A percentile compares a stretch with the other conserved stretches of the same genome.
phyloP scores from a whole-genome alignment of 2,329 filamentous ascomycete genomes.

The Fusarium kyushuense region DNA sequence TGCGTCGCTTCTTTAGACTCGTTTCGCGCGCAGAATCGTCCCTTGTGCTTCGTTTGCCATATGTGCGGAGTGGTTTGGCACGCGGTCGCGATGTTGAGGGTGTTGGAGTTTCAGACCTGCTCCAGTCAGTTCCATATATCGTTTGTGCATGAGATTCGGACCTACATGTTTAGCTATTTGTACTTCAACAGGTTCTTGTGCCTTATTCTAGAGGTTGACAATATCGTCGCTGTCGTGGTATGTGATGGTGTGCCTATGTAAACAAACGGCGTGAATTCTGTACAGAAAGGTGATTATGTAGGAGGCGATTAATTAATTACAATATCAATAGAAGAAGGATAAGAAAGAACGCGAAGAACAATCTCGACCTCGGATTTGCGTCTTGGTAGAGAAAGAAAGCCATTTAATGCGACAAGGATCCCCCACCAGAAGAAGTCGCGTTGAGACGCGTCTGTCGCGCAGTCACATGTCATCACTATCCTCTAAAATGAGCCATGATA shows the following conservation, averaged over 20 bases:
- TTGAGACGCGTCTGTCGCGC: constrained; percentile 31
- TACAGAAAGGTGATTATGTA: neutral
- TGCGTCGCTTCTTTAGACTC: constrained; percentile 45
- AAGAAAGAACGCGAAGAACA: neutral
- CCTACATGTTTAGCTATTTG: neutral
- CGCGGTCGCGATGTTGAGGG: constrained; percentile 46
- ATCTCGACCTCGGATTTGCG: neutral
- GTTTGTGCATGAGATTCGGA: constrained; percentile 1
- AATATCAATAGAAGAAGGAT: neutral
- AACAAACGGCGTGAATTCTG: fast-evolving
- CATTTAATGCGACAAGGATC: constrained; percentile 5
- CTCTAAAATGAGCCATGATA: constrained; percentile 28
- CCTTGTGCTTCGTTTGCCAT: constrained; percentile 53
- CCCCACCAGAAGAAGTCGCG: constrained; percentile 37
- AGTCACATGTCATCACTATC: constrained; percentile 29
- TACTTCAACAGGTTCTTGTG: constrained; percentile 19
- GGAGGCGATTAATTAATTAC: neutral
- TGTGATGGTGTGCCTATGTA: neutral
- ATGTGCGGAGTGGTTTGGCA: constrained; percentile 55
- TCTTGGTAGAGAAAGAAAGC: neutral
- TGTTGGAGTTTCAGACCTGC: constrained; percentile 51
- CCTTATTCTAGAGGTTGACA: neutral
- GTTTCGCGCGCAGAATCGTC: constrained; percentile 39
- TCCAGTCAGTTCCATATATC: constrained; percentile 4
- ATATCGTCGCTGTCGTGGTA: neutral